Evolutionary conservation across 441 rosid genomes (phyloP).

Genomic region (Mallotus repandus): DNA sequence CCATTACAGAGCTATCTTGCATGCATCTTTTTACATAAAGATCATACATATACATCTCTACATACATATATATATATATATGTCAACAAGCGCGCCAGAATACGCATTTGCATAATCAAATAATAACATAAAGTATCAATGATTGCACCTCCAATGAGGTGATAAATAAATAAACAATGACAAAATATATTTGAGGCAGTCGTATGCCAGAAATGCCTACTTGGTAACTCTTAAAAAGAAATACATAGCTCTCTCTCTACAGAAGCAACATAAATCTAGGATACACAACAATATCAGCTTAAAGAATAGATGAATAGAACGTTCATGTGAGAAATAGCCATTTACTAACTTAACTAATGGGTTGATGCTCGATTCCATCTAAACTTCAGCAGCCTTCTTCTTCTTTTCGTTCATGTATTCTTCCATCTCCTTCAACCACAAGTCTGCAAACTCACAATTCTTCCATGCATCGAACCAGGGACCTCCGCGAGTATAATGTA

Average conservation of each 20-base stretch:
- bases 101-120: not conserved
- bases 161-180: not conserved
- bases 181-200: not conserved
- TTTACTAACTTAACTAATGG: not conserved
- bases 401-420: slow-evolving; percentile 43
- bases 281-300: slow-evolving; percentile 10
- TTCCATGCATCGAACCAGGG: slow-evolving; percentile 99
- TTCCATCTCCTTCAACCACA: slow-evolving; percentile 80
- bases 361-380: slow-evolving; percentile 9
- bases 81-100: not conserved
- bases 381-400: slow-evolving; percentile 32
- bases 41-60: not conserved
- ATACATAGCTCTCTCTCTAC: not conserved
- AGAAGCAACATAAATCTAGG: not conserved
- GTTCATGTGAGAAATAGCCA: not conserved
- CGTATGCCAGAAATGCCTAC: slow-evolving; percentile 9
- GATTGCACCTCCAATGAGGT: not conserved
- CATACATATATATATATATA: not conserved
- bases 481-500: slow-evolving; percentile 94
- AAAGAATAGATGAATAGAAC: slow-evolving; percentile 16
- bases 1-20: too few species aligned
- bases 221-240: not conserved
- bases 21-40: too few species aligned
- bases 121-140: not conserved
- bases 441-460: slow-evolving; percentile 85